Conservation (phyloP, 2,329 filamentous ascomycete genomes). For the Fusarium succisae region DNA sequence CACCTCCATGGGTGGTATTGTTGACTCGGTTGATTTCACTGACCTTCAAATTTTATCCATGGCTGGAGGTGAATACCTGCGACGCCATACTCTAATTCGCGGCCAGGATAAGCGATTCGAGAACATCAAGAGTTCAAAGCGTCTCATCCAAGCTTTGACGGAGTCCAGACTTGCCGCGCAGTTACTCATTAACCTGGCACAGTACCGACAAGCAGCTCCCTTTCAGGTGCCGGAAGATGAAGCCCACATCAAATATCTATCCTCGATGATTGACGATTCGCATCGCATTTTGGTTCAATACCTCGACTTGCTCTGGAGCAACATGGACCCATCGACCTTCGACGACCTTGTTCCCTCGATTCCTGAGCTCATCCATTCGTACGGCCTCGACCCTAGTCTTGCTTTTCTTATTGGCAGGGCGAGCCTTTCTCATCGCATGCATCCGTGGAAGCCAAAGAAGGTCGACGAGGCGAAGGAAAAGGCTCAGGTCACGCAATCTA, state of each 20-base stretch:
- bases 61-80: slow-evolving; percentile 83
- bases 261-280: slow-evolving; percentile 89
- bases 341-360: slow-evolving; percentile 81
- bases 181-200: slow-evolving; percentile 88
- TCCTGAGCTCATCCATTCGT: slow-evolving; percentile 76
- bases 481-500: slow-evolving; percentile 39
- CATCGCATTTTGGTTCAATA: slow-evolving; percentile 88
- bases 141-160: slow-evolving; percentile 81
- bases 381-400: slow-evolving; percentile 79
- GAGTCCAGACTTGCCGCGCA: slow-evolving; percentile 82
- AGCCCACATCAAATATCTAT: slow-evolving; percentile 87
- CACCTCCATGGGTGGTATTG: slow-evolving; percentile 91
- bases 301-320: slow-evolving; percentile 85
- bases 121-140: slow-evolving; percentile 76
- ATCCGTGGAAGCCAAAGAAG: slow-evolving; percentile 53
- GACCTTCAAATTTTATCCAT: slow-evolving; percentile 88
- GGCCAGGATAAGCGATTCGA: slow-evolving; percentile 85
- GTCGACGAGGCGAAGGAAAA: slow-evolving; percentile 42
- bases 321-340: slow-evolving; percentile 79
- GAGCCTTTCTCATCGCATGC: slow-evolving; percentile 75
- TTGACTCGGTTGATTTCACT: slow-evolving; percentile 86
- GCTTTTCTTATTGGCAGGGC: slow-evolving; percentile 86
- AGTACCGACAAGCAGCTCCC: slow-evolving; percentile 88
- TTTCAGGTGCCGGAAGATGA: slow-evolving; percentile 76
- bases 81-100: slow-evolving; percentile 81